Percentiles rank a stretch among this genome's conserved stretches.
Evolutionary conservation across 2,329 filamentous ascomycete genomes (phyloP).

Genomic region (Zasmidium cellare): DNA sequence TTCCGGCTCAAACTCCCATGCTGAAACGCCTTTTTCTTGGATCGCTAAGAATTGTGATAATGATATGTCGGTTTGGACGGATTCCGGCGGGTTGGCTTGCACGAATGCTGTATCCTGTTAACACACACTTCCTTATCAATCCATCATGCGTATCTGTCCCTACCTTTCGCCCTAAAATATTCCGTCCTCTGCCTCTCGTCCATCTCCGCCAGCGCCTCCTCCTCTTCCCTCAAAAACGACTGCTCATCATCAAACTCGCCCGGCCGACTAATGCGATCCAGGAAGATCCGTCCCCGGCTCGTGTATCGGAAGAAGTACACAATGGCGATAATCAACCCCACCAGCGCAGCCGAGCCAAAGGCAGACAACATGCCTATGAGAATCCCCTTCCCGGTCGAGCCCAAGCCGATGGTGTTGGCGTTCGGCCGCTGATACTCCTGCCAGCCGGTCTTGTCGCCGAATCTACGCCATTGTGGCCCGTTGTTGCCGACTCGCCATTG

Average conservation of each 20-base stretch:
- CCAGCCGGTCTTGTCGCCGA: constrained; percentile 12
- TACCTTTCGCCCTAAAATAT: constrained; percentile 94
- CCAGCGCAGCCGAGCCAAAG: constrained; percentile 85
- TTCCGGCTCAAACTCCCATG: constrained; percentile 99
- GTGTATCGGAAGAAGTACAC: constrained; percentile 96
- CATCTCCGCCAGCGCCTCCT: constrained; percentile 91
- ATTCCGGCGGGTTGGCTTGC: constrained; percentile 91
- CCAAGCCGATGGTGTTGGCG: constrained; percentile 19
- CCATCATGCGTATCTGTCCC: constrained; percentile 16
- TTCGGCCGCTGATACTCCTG: constrained; percentile 8
- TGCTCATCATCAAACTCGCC: constrained; percentile 98
- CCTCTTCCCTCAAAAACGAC: constrained; percentile 89
- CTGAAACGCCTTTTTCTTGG: constrained; percentile 98
- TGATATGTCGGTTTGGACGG: constrained; percentile 93
- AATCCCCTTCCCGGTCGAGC: constrained; percentile 66
- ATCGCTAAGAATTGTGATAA: constrained; percentile 96
- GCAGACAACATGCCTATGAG: constrained; percentile 93
- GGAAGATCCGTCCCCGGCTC: constrained; percentile 79
- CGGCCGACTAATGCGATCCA: constrained; percentile 88
- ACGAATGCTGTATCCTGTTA: constrained; percentile 70
- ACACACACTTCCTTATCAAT: constrained; percentile 10
- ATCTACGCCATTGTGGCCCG: constrained; percentile 4
- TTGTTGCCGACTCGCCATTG: constrained; percentile 6
- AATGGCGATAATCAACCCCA: constrained; percentile 74
- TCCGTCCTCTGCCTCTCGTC: constrained; percentile 88